Percentiles rank a stretch among this genome's conserved stretches.
Evolutionary conservation across 257 asterid genomes (phyloP).

Genomic region (Cruciata laevipes): DNA sequence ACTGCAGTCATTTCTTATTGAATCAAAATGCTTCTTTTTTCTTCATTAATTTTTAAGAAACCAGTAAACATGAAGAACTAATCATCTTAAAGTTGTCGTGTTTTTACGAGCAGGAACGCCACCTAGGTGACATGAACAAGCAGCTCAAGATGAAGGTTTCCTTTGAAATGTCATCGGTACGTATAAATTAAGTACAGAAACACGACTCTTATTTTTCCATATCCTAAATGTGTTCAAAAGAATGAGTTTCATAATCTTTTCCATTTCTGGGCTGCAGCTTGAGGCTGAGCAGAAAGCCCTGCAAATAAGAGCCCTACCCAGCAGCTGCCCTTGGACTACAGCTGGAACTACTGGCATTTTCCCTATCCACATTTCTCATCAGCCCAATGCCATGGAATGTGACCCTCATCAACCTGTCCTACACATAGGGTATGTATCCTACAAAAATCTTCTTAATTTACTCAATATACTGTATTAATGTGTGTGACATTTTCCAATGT

Average conservation of each 20-base stretch:
- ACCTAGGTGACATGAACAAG: conserved; percentile 85
- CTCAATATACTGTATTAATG: not conserved
- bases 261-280: conserved; percentile 32
- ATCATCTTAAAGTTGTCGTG: not conserved
- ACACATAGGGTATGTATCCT: conserved; percentile 56
- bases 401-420: conserved; percentile 49
- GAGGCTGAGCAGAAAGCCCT: conserved; percentile 38
- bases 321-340: conserved; percentile 40
- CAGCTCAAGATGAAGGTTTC: conserved; percentile 77
- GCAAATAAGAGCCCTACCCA: conserved; percentile 16
- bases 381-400: conserved; percentile 44
- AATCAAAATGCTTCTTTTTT: no score
- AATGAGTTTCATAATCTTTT: not conserved
- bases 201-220: not conserved
- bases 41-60: not conserved
- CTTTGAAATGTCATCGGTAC: conserved; percentile 61
- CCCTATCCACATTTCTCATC: conserved; percentile 35
- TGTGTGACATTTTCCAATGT: not conserved
- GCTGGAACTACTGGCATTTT: conserved; percentile 31
- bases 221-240: not conserved
- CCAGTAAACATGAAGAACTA: not conserved
- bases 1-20: not conserved
- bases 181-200: not conserved
- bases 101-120: conserved; percentile 48
- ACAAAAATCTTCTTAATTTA: not conserved